These are phyloP conservation scores for Apiosordaria backusii DNA, from an alignment of 495 filamentous ascomycete species.

Conservation along the genomic window DNA sequence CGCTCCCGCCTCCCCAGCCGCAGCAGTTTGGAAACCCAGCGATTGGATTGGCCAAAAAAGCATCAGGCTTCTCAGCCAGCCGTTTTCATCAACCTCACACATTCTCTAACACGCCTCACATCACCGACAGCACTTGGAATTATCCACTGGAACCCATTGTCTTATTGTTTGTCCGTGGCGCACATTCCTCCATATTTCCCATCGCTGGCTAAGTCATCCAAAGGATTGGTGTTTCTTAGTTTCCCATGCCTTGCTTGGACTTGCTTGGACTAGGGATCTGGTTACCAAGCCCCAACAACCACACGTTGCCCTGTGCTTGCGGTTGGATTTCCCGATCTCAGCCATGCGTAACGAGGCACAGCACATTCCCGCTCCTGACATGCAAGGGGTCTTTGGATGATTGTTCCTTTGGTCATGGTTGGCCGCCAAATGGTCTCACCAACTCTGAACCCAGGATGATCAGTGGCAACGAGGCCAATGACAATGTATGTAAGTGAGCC, in stretches of 20 bases:
- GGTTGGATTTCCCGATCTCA: slow-evolving; percentile 1
- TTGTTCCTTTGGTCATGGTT: slow-evolving; percentile 13
- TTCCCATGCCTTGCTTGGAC: not conserved
- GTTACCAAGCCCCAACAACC: not conserved
- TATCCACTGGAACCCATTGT: not conserved
- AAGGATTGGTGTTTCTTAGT: slow-evolving; percentile 4
- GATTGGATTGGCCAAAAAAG: not conserved
- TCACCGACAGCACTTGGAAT: not conserved
- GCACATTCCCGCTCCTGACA: too few relatives aligned
- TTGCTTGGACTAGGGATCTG: slow-evolving; percentile 1
- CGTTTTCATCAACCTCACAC: not conserved
- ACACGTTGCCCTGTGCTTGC: not conserved
- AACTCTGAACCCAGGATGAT: not conserved
- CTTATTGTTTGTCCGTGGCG: not conserved
- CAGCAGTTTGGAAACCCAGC: not conserved
- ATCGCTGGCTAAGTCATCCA: too few relatives aligned
- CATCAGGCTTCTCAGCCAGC: not conserved
- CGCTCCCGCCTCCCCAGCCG: not conserved
- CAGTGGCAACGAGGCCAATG: slow-evolving; percentile 1
- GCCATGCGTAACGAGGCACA: slow-evolving; percentile 16
- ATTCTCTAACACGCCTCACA: not conserved
- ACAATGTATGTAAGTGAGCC: not conserved
- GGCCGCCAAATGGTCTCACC: slow-evolving; percentile 10
- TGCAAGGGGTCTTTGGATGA: slow-evolving; percentile 7
- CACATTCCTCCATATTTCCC: not conserved